These are phyloP conservation scores for Aspergillus latus DNA, from an alignment of 2,329 filamentous ascomycete species.

Conservation along the genomic window DNA sequence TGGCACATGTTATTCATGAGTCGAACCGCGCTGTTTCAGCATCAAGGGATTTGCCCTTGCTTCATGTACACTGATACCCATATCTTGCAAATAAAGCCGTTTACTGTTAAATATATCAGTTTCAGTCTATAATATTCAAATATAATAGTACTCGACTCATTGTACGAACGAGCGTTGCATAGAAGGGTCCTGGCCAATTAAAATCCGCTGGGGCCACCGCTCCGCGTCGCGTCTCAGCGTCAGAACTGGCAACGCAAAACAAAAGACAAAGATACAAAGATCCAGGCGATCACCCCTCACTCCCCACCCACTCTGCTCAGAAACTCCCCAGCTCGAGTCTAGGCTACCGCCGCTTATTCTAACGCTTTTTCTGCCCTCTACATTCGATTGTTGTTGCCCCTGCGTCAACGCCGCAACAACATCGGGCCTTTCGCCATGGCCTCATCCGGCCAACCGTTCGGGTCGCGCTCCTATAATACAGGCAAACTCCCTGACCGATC, in stretches of 20 bases:
- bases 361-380: background rate
- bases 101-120: background rate
- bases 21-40: background rate
- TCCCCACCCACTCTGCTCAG: background rate
- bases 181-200: constrained; percentile 14
- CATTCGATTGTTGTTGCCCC: background rate
- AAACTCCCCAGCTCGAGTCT: background rate
- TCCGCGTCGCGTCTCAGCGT: constrained; percentile 22
- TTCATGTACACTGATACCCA: background rate
- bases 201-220: constrained; percentile 20
- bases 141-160: background rate
- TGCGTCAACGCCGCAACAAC: constrained; percentile 14
- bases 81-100: background rate
- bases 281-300: background rate
- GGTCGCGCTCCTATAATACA: constrained; percentile 54
- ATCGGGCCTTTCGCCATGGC: constrained; percentile 43
- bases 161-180: background rate
- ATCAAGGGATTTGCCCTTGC: background rate
- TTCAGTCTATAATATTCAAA: background rate
- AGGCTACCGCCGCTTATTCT: background rate
- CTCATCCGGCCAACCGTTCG: constrained; percentile 55
- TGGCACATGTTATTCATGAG: background rate
- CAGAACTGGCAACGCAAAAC: constrained; percentile 1
- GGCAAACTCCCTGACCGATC: constrained; percentile 54
- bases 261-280: constrained; percentile 1